Conservation (phyloP, 768 basidiomycete species). For the Tylopilus subfusipes region DNA sequence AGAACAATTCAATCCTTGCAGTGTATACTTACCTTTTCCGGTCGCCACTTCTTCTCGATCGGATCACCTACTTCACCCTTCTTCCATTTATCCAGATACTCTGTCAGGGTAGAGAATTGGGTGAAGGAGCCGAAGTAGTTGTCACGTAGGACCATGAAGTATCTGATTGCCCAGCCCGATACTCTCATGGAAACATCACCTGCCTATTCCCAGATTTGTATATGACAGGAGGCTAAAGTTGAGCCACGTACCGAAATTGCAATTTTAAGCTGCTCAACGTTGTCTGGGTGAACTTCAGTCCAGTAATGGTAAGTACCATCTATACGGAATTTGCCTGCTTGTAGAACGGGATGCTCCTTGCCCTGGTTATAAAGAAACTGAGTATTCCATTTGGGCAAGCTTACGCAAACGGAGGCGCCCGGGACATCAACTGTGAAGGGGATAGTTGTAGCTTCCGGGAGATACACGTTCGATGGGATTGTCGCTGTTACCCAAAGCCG, state of each 20-base stretch:
- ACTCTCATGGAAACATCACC: slow-evolving; percentile 58
- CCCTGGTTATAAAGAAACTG: slow-evolving; percentile 63
- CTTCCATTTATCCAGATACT: slow-evolving; percentile 72
- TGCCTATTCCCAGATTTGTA: slow-evolving; percentile 35
- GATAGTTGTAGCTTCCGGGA: slow-evolving; percentile 64
- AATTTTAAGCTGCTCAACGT: slow-evolving; percentile 76
- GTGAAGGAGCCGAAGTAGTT: slow-evolving; percentile 96
- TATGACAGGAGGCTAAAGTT: neutral
- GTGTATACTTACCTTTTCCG: slow-evolving; percentile 56
- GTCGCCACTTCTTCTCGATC: slow-evolving; percentile 72
- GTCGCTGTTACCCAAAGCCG: slow-evolving; percentile 47
- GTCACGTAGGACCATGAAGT: slow-evolving; percentile 84
- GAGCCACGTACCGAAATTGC: slow-evolving; percentile 48
- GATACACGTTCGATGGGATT: slow-evolving; percentile 69
- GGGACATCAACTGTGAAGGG: slow-evolving; percentile 62
- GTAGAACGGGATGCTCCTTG: slow-evolving; percentile 60
- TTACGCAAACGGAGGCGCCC: slow-evolving; percentile 55
- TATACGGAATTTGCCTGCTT: slow-evolving; percentile 51
- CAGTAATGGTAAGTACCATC: slow-evolving; percentile 75
- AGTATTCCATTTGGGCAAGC: slow-evolving; percentile 88
- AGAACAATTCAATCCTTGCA: neutral
- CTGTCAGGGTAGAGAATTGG: slow-evolving; percentile 82
- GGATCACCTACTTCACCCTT: slow-evolving; percentile 74
- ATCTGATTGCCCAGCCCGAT: slow-evolving; percentile 85
- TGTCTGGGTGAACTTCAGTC: slow-evolving; percentile 58